Base-by-base conservation (phyloP, 164 flowering plant species). In the Vitis rotundifolia region DNA sequence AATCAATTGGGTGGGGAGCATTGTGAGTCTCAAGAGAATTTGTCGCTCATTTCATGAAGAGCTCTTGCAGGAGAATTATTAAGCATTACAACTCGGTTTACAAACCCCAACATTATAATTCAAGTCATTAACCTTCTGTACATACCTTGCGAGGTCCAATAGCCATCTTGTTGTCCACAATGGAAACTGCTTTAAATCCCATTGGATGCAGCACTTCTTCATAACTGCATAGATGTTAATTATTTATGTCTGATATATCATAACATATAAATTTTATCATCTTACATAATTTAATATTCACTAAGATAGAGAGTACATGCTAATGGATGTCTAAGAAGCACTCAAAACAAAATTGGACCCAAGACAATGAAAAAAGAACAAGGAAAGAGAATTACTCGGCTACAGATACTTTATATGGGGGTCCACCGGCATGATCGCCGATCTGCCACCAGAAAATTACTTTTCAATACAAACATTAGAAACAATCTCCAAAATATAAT, bases 351-450 rank as follows among this genome's bases (percentile, higher is more conserved):
- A 22, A 22, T 22, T 22, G 26, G 26, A 22, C 26, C 0, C 26
- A 22, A 22, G 26, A 22, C 15, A 9, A 66, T 47, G 16, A 64
- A 11, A 11, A 50, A 1, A 11, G 22, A 18, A 50, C 37, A 5
- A 66, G 64, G 13, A 50, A 14, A 64, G 69, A 75, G 59, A 73
- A 66, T 80, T 88, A 92, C 98, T 84, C 89, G 2, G 87, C 63
- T 64, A 88, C 76, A 16, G 96, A 83, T 75, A 81, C 90, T 85
- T 74, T 85, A 63, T 84, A 90, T 13, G 98, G 96, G 11, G 98
- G 96, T 62, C 91, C 94, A 68, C 90, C 95, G 63, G 71, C 72
- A 68, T 82, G 92, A 78, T 89, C 89, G 49, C 74, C 66, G 13
- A 87, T 76, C 96, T 92, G 92, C 75, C 73, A 78, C 56, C 59